Conservation (phyloP, 352 stramenopile species). For the Phytophthora aleatoria region DNA sequence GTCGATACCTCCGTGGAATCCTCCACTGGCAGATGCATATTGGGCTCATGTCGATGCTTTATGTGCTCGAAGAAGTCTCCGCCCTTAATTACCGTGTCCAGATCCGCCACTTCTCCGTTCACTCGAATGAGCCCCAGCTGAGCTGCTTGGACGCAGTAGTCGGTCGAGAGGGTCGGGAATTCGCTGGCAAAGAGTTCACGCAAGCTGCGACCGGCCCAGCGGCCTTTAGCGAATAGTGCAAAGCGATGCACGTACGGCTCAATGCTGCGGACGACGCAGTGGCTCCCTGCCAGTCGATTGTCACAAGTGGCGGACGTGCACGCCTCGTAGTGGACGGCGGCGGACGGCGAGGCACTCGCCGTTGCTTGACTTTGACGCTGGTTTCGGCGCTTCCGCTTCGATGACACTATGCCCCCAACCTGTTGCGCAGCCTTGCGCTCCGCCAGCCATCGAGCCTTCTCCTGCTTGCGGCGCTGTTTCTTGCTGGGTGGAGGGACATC, state of each 20-base stretch:
- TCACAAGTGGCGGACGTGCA: conserved; percentile 39
- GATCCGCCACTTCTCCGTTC: conserved; percentile 58
- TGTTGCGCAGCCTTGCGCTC: conserved; percentile 41
- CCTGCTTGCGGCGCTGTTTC: conserved; percentile 55
- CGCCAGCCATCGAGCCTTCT: conserved; percentile 43
- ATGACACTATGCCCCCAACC: conserved; percentile 13
- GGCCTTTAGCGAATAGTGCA: conserved; percentile 88
- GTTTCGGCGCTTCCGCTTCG: conserved; percentile 49
- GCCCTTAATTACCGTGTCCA: conserved; percentile 73
- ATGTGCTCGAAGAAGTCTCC: conserved; percentile 90
- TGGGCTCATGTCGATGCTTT: conserved; percentile 94
- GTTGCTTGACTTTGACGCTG: conserved; percentile 32
- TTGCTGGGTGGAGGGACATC: conserved; percentile 36
- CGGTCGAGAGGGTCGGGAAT: conserved; percentile 47
- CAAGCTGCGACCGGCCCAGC: conserved; percentile 87
- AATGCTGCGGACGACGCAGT: conserved; percentile 53
- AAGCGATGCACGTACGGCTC: conserved; percentile 93
- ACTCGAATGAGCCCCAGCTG: conserved; percentile 86
- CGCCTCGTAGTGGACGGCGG: conserved; percentile 28
- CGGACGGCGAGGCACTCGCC: conserved; percentile 13
- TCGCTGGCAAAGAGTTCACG: conserved; percentile 83
- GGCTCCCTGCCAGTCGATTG: conserved; percentile 28
- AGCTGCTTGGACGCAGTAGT: conserved; percentile 75
- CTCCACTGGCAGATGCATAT: conserved; percentile 52
- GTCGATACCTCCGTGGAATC: conserved; percentile 9